Conservation (phyloP, 2,329 filamentous ascomycete species). For the Trichoderma harzianum region DNA sequence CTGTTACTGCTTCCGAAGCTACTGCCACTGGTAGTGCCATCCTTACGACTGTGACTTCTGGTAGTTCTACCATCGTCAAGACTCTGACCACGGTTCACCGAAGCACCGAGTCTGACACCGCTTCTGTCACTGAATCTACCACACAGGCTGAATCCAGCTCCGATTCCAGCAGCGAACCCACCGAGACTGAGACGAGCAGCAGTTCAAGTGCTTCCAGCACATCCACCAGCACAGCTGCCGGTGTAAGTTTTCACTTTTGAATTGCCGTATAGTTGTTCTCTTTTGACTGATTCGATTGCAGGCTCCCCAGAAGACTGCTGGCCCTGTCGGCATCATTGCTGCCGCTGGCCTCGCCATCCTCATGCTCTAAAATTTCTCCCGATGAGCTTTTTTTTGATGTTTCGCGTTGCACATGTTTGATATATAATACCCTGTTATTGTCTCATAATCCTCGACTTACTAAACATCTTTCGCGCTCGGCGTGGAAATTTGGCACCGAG, state of each 20-base stretch:
- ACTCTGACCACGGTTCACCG: constrained; percentile 28
- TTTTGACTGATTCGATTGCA: constrained; percentile 15
- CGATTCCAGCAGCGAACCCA: constrained; percentile 19
- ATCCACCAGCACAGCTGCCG: constrained; percentile 25
- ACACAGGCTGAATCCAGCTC: constrained; percentile 4
- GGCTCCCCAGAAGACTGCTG: constrained; percentile 43
- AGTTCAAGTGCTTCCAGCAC: constrained; percentile 16
- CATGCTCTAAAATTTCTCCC: constrained; percentile 39
- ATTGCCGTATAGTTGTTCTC: neutral
- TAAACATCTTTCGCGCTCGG: constrained; percentile 24
- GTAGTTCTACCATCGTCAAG: constrained; percentile 24
- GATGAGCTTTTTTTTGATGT: constrained; percentile 22
- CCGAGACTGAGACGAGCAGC: constrained; percentile 9
- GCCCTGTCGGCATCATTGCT: constrained; percentile 45
- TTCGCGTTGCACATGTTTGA: constrained; percentile 39
- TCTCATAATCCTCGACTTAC: constrained; percentile 29
- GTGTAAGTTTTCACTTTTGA: constrained; percentile 28
- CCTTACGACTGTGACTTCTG: constrained; percentile 26
- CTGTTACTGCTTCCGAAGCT: constrained; percentile 18
- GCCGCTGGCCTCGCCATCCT: constrained; percentile 48
- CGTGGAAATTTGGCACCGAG: constrained; percentile 23
- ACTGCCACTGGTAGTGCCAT: constrained; percentile 17
- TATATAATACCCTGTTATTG: constrained; percentile 39
- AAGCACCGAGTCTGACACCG: constrained; percentile 25
- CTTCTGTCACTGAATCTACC: constrained; percentile 21